Evolutionary conservation across 1,284 basidiomycete species (phyloP), one percentile per base, ranked within the genome.

Genomic region (Melampsora americana): DNA sequence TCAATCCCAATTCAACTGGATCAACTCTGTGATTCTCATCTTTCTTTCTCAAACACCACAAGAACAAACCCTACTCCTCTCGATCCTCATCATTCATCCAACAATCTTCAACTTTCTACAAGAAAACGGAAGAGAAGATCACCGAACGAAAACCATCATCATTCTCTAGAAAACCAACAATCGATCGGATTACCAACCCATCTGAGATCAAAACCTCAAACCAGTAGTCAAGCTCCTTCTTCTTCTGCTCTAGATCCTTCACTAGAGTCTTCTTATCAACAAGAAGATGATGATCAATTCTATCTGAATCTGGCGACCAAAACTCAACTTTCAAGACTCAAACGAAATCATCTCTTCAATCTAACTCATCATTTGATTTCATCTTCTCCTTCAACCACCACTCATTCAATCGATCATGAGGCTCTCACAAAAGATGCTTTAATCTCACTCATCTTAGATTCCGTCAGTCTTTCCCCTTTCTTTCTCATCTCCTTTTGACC

Each of bases 281-380:
- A 53, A 53, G 9, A 62, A 62, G 11, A 28, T 1, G 60, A 35
- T 62, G 60, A 62, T 62, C 32, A 30, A 35, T 74, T 44, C 20
- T 67, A 74, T 56, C 23, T 74, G 26, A 20, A 66, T 46, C 32
- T 60, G 6, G 64, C 72, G 16, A 42, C 72, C 9, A 74, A 74
- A 61, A 6, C 65, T 23, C 64, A 67, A 46, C 65, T 74, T 42
- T 46, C 60, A 14, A 66, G 72, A 35, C 30, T 74, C 6, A 66
- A 59, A 42, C 65, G 72, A 46, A 48, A 67, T 46, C 48, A 74
- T 30, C 32, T 74, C 1, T 35, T 67, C 5, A n/a, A 30, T 16
- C 53, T 74, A 48, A 48, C 60, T 39, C 18, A 74, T 39, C 11
- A 23, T 30, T 35, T n/a, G 32, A n/a, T 73, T 42, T 46, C 44